Evolutionary conservation across 2,329 filamentous ascomycete species (phyloP).

Genomic region (Arthrobotrys conoides): DNA sequence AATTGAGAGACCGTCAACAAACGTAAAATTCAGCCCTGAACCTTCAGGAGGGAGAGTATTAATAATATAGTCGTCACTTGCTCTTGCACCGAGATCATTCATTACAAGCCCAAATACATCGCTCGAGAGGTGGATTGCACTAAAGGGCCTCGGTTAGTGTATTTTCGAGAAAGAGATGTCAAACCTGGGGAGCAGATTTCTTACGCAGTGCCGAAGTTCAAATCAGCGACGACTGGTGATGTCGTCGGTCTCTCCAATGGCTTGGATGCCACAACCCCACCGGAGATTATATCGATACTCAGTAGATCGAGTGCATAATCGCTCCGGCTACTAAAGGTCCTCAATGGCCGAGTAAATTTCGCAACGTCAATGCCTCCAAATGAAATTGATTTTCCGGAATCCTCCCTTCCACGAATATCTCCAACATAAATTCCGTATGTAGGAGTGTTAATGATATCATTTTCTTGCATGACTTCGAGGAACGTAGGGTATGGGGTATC

Average conservation of each 20-base stretch:
- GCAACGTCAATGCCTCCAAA: conserved; percentile 48
- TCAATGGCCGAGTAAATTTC: conserved; percentile 33
- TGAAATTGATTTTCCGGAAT: conserved; percentile 42
- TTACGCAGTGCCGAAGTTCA: conserved; percentile 42
- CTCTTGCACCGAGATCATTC: conserved; percentile 11
- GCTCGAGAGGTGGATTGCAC: conserved; percentile 29
- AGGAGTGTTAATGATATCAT: conserved; percentile 34
- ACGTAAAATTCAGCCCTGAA: conserved; percentile 21
- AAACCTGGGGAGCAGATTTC: neutral
- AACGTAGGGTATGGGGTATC: conserved; percentile 24
- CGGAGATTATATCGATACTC: conserved; percentile 3
- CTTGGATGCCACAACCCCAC: neutral
- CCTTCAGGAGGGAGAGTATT: conserved; percentile 6
- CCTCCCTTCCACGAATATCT: conserved; percentile 21
- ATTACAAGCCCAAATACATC: conserved; percentile 13
- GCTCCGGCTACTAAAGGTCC: conserved; percentile 1
- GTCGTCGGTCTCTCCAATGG: conserved; percentile 4
- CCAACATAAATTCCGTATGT: conserved; percentile 43
- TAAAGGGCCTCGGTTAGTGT: neutral
- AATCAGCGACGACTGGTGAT: neutral
- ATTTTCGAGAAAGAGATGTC: neutral
- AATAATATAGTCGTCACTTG: conserved; percentile 20
- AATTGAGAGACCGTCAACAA: conserved; percentile 23
- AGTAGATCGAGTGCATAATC: conserved; percentile 22
- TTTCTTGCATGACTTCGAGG: conserved; percentile 31